phyloP scores from a whole-genome alignment of 2,329 filamentous ascomycete genomes.

The Chaetomium sp. region DNA sequence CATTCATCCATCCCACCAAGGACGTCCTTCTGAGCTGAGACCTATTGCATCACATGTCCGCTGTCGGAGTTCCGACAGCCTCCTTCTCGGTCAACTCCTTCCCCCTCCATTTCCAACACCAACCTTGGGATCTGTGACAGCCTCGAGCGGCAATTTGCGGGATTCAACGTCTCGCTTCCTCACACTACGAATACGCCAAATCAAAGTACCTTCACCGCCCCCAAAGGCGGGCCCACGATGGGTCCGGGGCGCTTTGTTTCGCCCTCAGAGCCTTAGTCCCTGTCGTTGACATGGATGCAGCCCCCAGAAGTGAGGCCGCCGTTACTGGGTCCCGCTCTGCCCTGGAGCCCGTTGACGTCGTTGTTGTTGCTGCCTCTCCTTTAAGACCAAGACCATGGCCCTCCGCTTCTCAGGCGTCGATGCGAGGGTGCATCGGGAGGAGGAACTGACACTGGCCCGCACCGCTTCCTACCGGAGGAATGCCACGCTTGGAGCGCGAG shows the following conservation, averaged over 20 bases:
- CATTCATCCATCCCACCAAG: neutral
- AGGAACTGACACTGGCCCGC: conserved; percentile 32
- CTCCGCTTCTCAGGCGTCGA: conserved; percentile 33
- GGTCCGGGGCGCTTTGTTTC: conserved; percentile 6
- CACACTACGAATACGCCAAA: neutral
- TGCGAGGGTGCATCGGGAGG: conserved; percentile 31
- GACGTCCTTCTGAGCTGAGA: too few relatives aligned
- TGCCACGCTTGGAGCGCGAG: conserved; percentile 18
- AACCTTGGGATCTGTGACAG: neutral
- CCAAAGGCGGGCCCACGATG: conserved; percentile 10
- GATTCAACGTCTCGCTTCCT: neutral
- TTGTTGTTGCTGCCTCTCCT: neutral
- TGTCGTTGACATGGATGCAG: conserved; percentile 10
- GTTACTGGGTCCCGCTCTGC: conserved; percentile 4
- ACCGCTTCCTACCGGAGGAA: conserved; percentile 26
- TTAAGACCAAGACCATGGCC: conserved; percentile 29
- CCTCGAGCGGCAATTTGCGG: neutral
- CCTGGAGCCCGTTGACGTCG: conserved; percentile 4
- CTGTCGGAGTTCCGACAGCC: neutral
- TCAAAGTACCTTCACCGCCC: neutral
- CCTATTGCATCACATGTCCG: neutral
- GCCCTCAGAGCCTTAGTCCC: conserved; percentile 2
- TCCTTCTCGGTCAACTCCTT: neutral
- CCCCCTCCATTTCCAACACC: neutral
- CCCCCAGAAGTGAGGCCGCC: neutral